These are phyloP conservation scores for Microdochium paspali DNA, from an alignment of 2,329 filamentous ascomycete species.

Conservation along the genomic window DNA sequence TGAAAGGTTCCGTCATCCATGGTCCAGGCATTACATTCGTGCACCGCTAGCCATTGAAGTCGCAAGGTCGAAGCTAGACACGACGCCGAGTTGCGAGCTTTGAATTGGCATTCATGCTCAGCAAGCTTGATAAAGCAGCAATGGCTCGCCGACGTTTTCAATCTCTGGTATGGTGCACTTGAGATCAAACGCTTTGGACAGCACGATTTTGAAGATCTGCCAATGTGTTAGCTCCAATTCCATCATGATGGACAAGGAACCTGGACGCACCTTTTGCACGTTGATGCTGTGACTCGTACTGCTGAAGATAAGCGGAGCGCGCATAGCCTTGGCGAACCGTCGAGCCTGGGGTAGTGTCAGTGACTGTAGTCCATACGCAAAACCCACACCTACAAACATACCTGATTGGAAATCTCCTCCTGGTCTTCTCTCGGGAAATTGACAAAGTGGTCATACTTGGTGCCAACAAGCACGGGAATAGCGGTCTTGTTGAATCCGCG, in stretches of 20 bases:
- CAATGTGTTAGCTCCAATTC: conserved; percentile 2
- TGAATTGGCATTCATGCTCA: conserved; percentile 14
- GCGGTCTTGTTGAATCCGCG: conserved; percentile 99
- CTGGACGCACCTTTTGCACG: conserved; percentile 71
- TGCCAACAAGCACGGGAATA: conserved; percentile 95
- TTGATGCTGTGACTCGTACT: conserved; percentile 99
- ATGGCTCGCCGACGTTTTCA: conserved; percentile 91
- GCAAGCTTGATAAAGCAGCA: conserved; percentile 77
- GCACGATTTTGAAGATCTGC: conserved; percentile 98
- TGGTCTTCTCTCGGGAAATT: conserved; percentile 97
- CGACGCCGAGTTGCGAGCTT: neutral
- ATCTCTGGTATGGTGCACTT: conserved; percentile 99
- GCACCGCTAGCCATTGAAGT: no score
- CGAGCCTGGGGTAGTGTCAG: conserved; percentile 55
- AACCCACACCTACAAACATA: conserved; percentile 22
- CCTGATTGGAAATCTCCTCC: conserved; percentile 96
- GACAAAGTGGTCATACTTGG: conserved; percentile 98
- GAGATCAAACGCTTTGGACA: conserved; percentile 96
- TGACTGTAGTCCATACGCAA: neutral
- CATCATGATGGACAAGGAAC: neutral
- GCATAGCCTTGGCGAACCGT: conserved; percentile 96
- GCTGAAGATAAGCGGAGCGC: conserved; percentile 93
- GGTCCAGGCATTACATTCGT: no score
- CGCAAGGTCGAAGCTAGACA: neutral
- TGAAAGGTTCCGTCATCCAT: no score